phyloP scores from a whole-genome alignment of 2,329 filamentous ascomycete species.

The Sporothrix luriei region DNA sequence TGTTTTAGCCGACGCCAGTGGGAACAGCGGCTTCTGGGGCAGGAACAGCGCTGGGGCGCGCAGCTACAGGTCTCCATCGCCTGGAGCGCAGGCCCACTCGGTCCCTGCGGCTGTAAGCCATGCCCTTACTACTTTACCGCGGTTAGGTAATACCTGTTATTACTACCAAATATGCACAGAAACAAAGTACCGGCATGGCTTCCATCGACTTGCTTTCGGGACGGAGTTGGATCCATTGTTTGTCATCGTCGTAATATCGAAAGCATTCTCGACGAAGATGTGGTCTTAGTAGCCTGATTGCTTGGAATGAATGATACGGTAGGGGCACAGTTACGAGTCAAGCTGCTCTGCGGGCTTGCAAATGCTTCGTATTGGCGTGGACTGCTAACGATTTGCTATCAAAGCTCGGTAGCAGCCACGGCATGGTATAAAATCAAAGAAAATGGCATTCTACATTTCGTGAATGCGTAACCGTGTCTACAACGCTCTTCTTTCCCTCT shows the following conservation, averaged over 20 bases:
- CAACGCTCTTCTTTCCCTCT: background rate
- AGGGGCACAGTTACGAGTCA: background rate
- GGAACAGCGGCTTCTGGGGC: background rate
- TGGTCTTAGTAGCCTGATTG: background rate
- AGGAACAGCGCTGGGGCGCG: slow-evolving; percentile 10
- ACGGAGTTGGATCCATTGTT: too few species aligned
- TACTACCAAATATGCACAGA: background rate
- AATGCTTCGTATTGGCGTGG: slow-evolving; percentile 2
- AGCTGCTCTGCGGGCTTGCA: background rate
- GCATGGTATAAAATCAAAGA: background rate
- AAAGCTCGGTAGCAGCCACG: slow-evolving; percentile 1
- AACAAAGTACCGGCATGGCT: background rate
- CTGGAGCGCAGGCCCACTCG: slow-evolving; percentile 14
- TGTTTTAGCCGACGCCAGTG: slow-evolving; percentile 24
- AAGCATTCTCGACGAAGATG: background rate
- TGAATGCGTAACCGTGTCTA: background rate
- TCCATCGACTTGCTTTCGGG: background rate
- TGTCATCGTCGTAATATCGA: background rate
- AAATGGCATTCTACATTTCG: background rate
- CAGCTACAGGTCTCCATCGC: background rate
- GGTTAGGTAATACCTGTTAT: background rate
- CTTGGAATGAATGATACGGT: background rate
- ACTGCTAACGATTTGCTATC: background rate
- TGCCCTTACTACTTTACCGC: slow-evolving; percentile 21
- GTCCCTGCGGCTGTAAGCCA: slow-evolving; percentile 1